phyloP scores from a whole-genome alignment of 2,329 filamentous ascomycete species.

The Exophiala viscosa region DNA sequence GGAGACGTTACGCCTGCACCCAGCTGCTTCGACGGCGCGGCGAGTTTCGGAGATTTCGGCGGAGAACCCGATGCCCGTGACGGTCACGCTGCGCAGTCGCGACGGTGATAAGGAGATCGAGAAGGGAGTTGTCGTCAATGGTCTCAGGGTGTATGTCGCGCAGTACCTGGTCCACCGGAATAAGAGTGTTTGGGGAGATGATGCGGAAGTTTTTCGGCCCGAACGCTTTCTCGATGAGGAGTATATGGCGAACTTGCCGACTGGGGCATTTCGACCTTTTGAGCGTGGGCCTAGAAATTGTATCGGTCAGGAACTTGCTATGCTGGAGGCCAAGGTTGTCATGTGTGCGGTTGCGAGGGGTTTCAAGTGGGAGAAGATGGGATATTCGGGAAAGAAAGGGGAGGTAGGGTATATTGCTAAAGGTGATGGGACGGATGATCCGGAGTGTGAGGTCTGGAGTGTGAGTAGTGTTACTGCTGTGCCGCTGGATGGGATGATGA shows the following conservation, averaged over 20 bases:
- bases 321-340: constrained; percentile 51
- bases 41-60: constrained; percentile 9
- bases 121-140: constrained; percentile 12
- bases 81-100: constrained; percentile 8
- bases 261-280: constrained; percentile 54
- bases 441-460: constrained; percentile 18
- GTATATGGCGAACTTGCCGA: constrained; percentile 28
- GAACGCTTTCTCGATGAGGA: constrained; percentile 46
- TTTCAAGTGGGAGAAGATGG: constrained; percentile 45
- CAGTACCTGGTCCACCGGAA: constrained; percentile 37
- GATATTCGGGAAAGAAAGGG: constrained; percentile 15
- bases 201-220: constrained; percentile 44
- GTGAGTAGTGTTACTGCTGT: constrained; percentile 19
- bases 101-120: constrained; percentile 15
- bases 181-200: constrained; percentile 41
- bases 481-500: constrained; percentile 22
- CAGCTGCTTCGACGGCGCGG: constrained; percentile 22
- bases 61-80: constrained; percentile 6
- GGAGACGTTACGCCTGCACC: constrained; percentile 38
- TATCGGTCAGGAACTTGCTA: constrained; percentile 55
- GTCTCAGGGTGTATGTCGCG: constrained; percentile 22
- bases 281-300: constrained; percentile 54
- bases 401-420: constrained; percentile 5
- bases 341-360: constrained; percentile 49
- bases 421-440: constrained; percentile 10